Base-by-base conservation (phyloP, 2,329 filamentous ascomycete genomes). In the Fusarium sp. region DNA sequence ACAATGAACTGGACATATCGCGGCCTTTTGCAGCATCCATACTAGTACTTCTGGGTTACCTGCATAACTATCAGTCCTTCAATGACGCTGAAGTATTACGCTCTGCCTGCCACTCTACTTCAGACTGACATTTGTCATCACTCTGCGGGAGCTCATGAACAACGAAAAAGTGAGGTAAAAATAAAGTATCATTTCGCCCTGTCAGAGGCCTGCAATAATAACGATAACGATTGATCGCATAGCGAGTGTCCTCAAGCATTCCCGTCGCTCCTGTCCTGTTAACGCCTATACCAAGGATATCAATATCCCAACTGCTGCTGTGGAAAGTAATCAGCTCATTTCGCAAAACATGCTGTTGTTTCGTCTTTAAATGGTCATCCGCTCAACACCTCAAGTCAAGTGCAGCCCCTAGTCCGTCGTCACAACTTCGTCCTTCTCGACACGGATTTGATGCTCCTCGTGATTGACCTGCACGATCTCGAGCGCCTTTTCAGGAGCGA, bases 341-440 rank as follows among this genome's bases (percentile, higher is more conserved):
- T 58, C 62, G 34, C 59, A 63, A 67, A 46, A 45, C 51, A 66
- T 67, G 51, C 46, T 47, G 50, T 59, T 52, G 29, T 67, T 66
- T 59, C 44, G 53, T 60, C 49, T 58, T 59, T 34, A 45, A 50
- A 27, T 64, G 46, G 29, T 60, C 65, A 50, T 56, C 46, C 25
- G 47, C 44, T 45, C 52, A 20, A 44, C 51, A 52, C 43, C 30
- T 38, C 24, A 22, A 38, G 40, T 27, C 42, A 38, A 29, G 40
- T 47, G 45, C 25, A 34, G n/a, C 32, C 5, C 29, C 49, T 60
- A 76, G 43, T 60, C 68, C 51, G 60, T 83, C 15, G 87, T 84
- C 52, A 96, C 87, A 27, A 90, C 81, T 76, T 91, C 84, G 77
- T 97, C 94, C 75, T 95, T 90, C 81, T 97, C 94, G 68, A 98